Percentiles rank a stretch among this genome's conserved stretches.
phyloP scores from a whole-genome alignment of 768 basidiomycete species.

The Trametes cinnabarina region DNA sequence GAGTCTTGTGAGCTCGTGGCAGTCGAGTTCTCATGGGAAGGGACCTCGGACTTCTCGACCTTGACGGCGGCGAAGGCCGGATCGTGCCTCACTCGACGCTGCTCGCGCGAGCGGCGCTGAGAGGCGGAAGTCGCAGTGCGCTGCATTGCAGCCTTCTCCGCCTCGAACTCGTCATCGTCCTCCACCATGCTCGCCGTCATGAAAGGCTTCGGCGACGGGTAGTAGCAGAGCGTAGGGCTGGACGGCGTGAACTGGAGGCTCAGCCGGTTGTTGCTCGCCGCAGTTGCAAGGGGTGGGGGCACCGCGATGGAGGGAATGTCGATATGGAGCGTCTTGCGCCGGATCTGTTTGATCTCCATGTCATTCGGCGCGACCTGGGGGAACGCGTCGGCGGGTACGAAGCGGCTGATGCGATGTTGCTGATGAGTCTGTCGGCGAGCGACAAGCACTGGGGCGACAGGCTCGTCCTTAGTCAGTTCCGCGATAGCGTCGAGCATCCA shows the following conservation, averaged over 20 bases:
- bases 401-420: conserved; percentile 33
- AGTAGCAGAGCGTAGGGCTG: conserved; percentile 40
- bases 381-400: conserved; percentile 37
- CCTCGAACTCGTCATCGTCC: conserved; percentile 42
- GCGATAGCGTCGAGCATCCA: conserved; percentile 85
- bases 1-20: conserved; percentile 14
- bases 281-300: conserved; percentile 36
- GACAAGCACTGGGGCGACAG: conserved; percentile 25
- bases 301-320: conserved; percentile 32
- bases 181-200: conserved; percentile 26
- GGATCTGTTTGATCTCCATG: conserved; percentile 21
- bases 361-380: conserved; percentile 9
- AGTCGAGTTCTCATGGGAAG: conserved; percentile 25
- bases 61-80: conserved; percentile 24
- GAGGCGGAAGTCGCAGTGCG: conserved; percentile 33
- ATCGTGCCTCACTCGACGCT: conserved; percentile 34
- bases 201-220: conserved; percentile 26
- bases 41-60: conserved; percentile 22
- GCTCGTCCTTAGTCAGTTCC: conserved; percentile 49
- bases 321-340: conserved; percentile 42
- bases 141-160: conserved; percentile 38
- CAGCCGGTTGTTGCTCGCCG: conserved; percentile 39
- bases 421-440: conserved; percentile 24
- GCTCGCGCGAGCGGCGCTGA: conserved; percentile 11
- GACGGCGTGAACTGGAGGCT: conserved; percentile 71